Base-by-base conservation (phyloP, 345 rosid genomes). In the Corchorus capsularis region DNA sequence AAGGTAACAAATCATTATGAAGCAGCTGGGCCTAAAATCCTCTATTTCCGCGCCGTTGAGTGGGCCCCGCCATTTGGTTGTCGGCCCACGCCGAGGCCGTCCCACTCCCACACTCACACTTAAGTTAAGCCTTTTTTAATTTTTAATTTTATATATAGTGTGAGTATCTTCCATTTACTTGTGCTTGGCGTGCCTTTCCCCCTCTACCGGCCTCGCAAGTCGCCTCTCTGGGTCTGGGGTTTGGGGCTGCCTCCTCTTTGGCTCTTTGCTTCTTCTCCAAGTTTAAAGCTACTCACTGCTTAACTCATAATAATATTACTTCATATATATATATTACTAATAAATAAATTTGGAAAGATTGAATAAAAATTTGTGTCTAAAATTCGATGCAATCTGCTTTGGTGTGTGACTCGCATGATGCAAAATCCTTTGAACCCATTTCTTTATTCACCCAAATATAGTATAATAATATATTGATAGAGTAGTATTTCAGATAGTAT, bases 21-120 rank as follows among this genome's bases (percentile, higher is more conserved):
- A 20, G 1, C 20, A 45, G 61, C 20, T 22, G 82, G 83, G 74
- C 46, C 37, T 9, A 0, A 47, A 63, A 7, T 17, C 57, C 87
- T 75, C 79, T 76, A 57, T 85, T 77, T 69, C 65, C 71, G 37
- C 82, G 89, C 87, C 86, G 84, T 5, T 14, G 2, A 1, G 84
- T 69, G 81, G 92, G 82, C 59, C 85, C 87, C 71, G 3, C 63
- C 20, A 47, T n/a, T 61, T 12, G 0, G 34, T 60, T 82, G 90
- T 85, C 89, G 85, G 86, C 86, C 84, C 89, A 82, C 87, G 86
- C 85, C 71, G 41, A 43, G 80, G 74, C 72, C 81, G 54, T 73
- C 80, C 76, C 81, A 53, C 81, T 37, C 73, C 15, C 77, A 63
- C 66, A 34, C 80, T 52, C 37, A n/a, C n/a, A n/a, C n/a, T n/a